Evolutionary conservation across 805 yeast species (phyloP), one percentile per base, ranked within the genome.

Genomic region (Suhomyces prunicola): DNA sequence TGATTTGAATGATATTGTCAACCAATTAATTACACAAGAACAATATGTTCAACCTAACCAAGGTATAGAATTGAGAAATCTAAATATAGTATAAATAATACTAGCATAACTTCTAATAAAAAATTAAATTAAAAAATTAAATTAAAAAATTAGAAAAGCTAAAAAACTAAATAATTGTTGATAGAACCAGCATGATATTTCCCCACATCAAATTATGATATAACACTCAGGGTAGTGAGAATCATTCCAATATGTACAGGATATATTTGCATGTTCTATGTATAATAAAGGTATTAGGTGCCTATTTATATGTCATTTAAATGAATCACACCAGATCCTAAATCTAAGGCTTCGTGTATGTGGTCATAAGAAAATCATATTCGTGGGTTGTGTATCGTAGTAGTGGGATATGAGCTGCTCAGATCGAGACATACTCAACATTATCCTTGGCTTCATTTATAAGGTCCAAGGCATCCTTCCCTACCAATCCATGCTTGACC

Each of bases 401-500:
- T 40, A n/a, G 36, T 29, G 33, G 5, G 10, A 17, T 24, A 46
- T 13, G 33, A 26, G 19, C 24, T n/a, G 45, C 17, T 50, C 35
- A 55, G 8, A 54, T 57, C 53, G 55, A 59, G 29, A 74, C 71
- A 61, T 79, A 88, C 68, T 87, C 93, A 49, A 87, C 90, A 65
- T 88, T 82, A 58, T 84, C 88, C 67, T 87, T 88, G 6, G 94
- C 94, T 60, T 79, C 84, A 61, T 85, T 84, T 59, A 87, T 84
- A 42, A 89, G 84, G 50, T 83, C 82, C 53, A 82, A 76, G n/a
- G 89, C 90, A 56, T 85, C 86, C 54, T 76, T 72, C 40, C 87
- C 87, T 41, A 76, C 78, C 51, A 86, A 70, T 7, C 88, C 87
- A 73, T 92, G 98, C 74, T 94, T 91, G 46, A 91, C 93, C 62